Evolutionary conservation across 345 rosid species (phyloP), one percentile per base, ranked within the genome.

Genomic region (Camelina sativa): DNA sequence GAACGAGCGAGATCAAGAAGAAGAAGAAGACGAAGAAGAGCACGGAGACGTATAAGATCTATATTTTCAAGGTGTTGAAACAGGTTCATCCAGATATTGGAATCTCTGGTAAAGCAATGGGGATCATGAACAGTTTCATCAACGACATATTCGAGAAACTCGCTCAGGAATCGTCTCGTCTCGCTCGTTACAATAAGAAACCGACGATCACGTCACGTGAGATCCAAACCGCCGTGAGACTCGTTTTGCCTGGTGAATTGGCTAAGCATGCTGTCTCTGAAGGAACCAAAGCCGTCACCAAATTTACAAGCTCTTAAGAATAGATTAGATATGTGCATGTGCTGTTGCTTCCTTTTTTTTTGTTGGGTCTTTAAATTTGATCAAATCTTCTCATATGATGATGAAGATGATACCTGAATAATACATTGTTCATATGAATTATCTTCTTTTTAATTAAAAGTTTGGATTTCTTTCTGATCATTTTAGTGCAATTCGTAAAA

Each of bases 241-340:
- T 88, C 51, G 93, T 89, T 10, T 74, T 89, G 75, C 91, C 91
- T 0, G 91, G 91, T 0, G 91, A 87, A 57, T 71, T 87, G 53
- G 91, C 91, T 20, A 87, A 89, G 40, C 91, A 89, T 44, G 90
- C 95, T 2, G 90, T 89, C 0, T 84, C 91, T 0, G 88, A 89
- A 13, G 89, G 89, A 11, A 87, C 89, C 10, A 89, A 87, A 80
- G 90, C 96, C 40, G 91, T 87, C 16, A 87, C 92, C 72, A 89
- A 86, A 65, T 85, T 90, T 22, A 90, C 96, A 11, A 86, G 89
- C 37, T 86, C 90, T 75, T 87, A 35, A 25, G 2, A 23, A 23
- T 2, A 67, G 32, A 59, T 47, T 48, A 13, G 23, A 37, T 37
- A 20, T 17, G 17, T 17, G 17, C 17, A 17, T 17, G 17, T 17